A percentile compares a stretch with the other conserved stretches of the same genome.
phyloP scores from a whole-genome alignment of 768 basidiomycete genomes.

The Cystobasidium onofrii region DNA sequence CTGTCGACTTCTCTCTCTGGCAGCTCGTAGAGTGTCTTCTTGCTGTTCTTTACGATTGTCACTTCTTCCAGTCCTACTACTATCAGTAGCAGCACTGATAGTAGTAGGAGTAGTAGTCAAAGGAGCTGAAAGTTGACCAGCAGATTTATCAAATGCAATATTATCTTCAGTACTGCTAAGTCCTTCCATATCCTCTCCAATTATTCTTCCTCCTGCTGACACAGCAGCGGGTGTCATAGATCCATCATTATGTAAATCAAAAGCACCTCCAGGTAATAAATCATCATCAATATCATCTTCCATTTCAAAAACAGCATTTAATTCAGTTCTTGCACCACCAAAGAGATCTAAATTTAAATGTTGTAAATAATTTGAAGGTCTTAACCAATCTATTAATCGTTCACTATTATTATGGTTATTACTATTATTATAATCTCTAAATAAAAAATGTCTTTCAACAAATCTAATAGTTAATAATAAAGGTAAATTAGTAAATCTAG shows the following conservation, averaged over 20 bases:
- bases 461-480: slow-evolving; percentile 20
- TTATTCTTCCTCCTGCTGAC: too few species aligned
- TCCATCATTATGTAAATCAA: slow-evolving; percentile 19
- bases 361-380: neutral
- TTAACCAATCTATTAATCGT: neutral
- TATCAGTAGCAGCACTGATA: neutral
- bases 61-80: neutral
- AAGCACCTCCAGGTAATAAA: slow-evolving; percentile 9
- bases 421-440: neutral
- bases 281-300: slow-evolving; percentile 31
- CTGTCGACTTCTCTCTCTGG: neutral
- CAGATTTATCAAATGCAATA: too few species aligned
- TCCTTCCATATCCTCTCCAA: neutral
- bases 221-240: slow-evolving; percentile 7
- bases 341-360: neutral
- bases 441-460: slow-evolving; percentile 20
- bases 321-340: neutral
- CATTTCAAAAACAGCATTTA: slow-evolving; percentile 22
- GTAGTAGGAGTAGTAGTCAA: neutral
- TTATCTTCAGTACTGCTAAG: too few species aligned
- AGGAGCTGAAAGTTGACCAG: too few species aligned
- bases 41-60: neutral
- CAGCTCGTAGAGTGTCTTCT: neutral
- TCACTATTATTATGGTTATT: too few species aligned
- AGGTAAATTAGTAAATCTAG: slow-evolving; percentile 17